Evolutionary conservation across 169 alveolate genomes (phyloP).

Genomic region (Neospora caninum): DNA sequence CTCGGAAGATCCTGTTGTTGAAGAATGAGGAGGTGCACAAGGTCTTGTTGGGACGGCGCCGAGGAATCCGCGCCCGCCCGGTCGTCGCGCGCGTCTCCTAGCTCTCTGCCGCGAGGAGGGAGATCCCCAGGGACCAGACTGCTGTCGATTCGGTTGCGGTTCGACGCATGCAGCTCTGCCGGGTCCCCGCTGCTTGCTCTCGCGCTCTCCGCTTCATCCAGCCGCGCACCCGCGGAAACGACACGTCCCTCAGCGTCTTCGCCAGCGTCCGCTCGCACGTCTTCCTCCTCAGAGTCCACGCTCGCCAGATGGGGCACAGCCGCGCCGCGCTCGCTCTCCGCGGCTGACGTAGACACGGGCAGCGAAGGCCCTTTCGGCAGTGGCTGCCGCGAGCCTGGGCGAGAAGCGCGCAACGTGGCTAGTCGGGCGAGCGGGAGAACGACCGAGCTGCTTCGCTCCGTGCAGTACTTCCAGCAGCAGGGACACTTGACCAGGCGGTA

Average conservation of each 20-base stretch:
- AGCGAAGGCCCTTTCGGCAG: not conserved
- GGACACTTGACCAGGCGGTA: not conserved
- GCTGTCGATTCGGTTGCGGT: no score
- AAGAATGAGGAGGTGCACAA: not conserved
- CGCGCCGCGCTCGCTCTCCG: not conserved
- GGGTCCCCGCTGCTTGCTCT: no score
- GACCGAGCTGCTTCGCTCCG: not conserved
- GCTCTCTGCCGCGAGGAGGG: no score
- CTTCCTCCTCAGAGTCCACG: not conserved
- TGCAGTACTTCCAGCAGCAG: slow-evolving; percentile 6
- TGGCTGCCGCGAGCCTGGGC: not conserved
- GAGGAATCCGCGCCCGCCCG: not conserved
- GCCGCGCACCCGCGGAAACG: not conserved
- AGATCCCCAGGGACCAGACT: no score
- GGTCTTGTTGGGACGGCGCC: not conserved
- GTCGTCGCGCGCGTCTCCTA: no score
- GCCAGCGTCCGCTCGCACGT: not conserved
- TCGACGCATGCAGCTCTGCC: no score
- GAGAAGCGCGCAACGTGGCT: not conserved
- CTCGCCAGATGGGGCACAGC: not conserved
- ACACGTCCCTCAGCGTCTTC: not conserved
- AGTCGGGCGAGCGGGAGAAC: not conserved
- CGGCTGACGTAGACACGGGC: no score
- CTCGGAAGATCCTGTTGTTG: not conserved
- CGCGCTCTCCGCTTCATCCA: not conserved